Conservation (phyloP, 73 alveolate genomes). For the Blepharisma stoltei region DNA sequence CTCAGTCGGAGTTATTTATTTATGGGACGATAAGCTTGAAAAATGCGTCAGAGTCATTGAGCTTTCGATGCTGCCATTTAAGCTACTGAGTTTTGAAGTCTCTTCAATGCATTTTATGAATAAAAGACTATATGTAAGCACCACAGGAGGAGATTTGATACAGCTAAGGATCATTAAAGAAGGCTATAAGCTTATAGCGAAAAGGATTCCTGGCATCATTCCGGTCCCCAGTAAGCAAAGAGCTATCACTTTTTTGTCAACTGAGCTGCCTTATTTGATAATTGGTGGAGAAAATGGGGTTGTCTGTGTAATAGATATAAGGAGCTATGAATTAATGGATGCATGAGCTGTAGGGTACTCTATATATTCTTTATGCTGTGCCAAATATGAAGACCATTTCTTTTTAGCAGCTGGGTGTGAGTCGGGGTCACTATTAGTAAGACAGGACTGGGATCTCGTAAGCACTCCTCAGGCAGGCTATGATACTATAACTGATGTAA, state of each 20-base stretch:
- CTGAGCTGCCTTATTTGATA: conserved; percentile 56
- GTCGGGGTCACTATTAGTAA: conserved; percentile 68
- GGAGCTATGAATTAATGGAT: conserved; percentile 79
- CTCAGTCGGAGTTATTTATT: conserved; percentile 63
- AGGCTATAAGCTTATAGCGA: conserved; percentile 53
- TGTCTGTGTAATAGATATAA: conserved; percentile 66
- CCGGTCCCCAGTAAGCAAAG: conserved; percentile 61
- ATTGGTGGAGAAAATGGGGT: conserved; percentile 77
- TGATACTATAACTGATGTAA: conserved; percentile 64
- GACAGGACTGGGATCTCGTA: conserved; percentile 87
- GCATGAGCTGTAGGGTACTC: conserved; percentile 75
- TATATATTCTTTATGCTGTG: conserved; percentile 65
- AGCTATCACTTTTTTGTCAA: conserved; percentile 59
- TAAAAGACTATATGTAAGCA: conserved; percentile 55
- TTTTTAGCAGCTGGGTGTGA: conserved; percentile 82
- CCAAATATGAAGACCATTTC: conserved; percentile 66
- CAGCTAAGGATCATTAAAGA: conserved; percentile 55
- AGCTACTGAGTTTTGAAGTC: conserved; percentile 66
- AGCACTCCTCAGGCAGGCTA: conserved; percentile 69
- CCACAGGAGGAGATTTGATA: conserved; percentile 80
- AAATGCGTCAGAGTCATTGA: conserved; percentile 61
- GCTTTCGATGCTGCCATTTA: conserved; percentile 54
- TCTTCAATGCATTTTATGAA: conserved; percentile 58
- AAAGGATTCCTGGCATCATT: conserved; percentile 63
- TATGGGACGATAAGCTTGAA: conserved; percentile 66